Conservation (phyloP, 805 yeast species). For the Nakazawaea ambrosiae region DNA sequence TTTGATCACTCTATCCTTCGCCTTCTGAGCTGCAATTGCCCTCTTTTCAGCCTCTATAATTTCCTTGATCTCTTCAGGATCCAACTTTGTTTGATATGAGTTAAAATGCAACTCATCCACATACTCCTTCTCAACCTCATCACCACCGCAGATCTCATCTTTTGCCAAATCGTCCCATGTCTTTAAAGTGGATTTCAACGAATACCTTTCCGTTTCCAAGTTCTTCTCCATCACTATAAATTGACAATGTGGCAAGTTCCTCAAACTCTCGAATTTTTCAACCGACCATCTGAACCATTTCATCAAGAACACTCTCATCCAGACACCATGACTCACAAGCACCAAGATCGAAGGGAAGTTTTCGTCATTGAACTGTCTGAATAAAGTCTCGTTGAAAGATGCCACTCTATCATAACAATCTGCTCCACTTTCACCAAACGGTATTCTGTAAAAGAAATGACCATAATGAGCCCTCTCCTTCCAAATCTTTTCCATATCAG, state of each 20-base stretch:
- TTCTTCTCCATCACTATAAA: slow-evolving; percentile 71
- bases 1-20: slow-evolving; percentile 35
- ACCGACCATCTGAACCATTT: slow-evolving; percentile 94
- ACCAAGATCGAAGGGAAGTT: slow-evolving; percentile 77
- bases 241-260: slow-evolving; percentile 81
- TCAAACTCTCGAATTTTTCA: slow-evolving; percentile 77
- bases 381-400: slow-evolving; percentile 81
- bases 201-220: slow-evolving; percentile 41
- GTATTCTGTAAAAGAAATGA: slow-evolving; percentile 81
- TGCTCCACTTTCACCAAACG: slow-evolving; percentile 93
- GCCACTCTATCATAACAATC: slow-evolving; percentile 91
- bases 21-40: slow-evolving; percentile 32
- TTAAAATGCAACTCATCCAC: slow-evolving; percentile 20
- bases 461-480: slow-evolving; percentile 83
- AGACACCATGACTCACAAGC: slow-evolving; percentile 87
- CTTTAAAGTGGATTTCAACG: slow-evolving; percentile 50
- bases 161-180: slow-evolving; percentile 62
- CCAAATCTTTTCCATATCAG: slow-evolving; percentile 78
- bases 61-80: slow-evolving; percentile 19
- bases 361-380: slow-evolving; percentile 65
- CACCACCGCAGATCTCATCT: slow-evolving; percentile 22
- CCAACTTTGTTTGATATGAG: slow-evolving; percentile 15
- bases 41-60: slow-evolving; percentile 36
- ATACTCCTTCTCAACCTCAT: slow-evolving; percentile 18
- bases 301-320: slow-evolving; percentile 90